Percentiles rank a stretch among this genome's conserved stretches.
Conservation (phyloP, 345 rosid genomes). For the Bruguiera parviflora region DNA sequence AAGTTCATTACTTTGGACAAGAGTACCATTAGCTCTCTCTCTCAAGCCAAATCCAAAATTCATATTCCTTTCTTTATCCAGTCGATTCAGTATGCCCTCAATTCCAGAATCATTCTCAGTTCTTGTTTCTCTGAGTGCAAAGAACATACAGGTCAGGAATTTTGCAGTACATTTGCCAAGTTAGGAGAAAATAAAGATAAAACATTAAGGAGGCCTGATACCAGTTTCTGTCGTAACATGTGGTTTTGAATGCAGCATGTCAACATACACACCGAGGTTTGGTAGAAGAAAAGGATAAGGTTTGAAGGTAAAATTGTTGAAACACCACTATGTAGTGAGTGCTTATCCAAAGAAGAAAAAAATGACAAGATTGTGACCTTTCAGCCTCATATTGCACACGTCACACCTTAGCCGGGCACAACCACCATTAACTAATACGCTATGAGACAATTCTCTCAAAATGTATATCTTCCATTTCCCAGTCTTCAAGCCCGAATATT, state of each 20-base stretch:
- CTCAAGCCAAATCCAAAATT: slow-evolving; percentile 56
- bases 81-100: slow-evolving; percentile 73
- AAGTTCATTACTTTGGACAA: slow-evolving; percentile 18
- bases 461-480: no score
- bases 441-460: background rate
- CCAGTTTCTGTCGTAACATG: background rate
- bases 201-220: background rate
- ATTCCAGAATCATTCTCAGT: slow-evolving; percentile 54
- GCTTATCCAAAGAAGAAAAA: background rate
- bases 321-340: background rate
- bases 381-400: slow-evolving; percentile 1
- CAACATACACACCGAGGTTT: background rate
- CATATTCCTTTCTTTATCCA: slow-evolving; percentile 79
- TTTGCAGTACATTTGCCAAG: slow-evolving; percentile 1
- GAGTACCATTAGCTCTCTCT: slow-evolving; percentile 36
- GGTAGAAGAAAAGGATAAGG: background rate
- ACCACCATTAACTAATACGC: background rate
- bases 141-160: slow-evolving; percentile 7
- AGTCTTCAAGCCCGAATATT: no score
- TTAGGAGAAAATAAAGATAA: slow-evolving; percentile 3
- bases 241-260: background rate
- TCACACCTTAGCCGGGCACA: background rate
- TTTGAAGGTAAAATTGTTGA: background rate
- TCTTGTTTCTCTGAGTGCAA: slow-evolving; percentile 50
- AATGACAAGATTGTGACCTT: slow-evolving; percentile 8